Evolutionary conservation across 257 asterid genomes (phyloP).

Genomic region (Penstemon barbatus): DNA sequence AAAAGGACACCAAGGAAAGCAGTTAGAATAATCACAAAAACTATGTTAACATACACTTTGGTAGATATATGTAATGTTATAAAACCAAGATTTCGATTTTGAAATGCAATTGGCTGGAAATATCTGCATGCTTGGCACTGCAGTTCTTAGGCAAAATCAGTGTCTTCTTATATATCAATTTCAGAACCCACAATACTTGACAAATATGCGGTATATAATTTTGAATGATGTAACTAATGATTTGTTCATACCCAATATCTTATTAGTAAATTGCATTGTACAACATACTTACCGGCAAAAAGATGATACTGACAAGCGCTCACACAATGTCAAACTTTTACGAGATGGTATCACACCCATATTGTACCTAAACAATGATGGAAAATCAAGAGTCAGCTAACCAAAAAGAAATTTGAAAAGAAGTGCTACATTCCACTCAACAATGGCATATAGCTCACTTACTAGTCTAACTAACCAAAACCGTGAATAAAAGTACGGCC

Average conservation of each 20-base stretch:
- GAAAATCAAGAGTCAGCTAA: slow-evolving; percentile 10
- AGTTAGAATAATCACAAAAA: neutral
- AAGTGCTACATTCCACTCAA: neutral
- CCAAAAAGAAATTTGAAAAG: neutral
- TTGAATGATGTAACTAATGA: neutral
- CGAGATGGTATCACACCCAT: slow-evolving; percentile 89
- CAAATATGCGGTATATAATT: neutral
- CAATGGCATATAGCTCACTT: neutral
- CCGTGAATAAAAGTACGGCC: neutral
- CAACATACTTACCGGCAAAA: slow-evolving; percentile 68
- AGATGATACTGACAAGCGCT: slow-evolving; percentile 73
- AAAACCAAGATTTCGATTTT: neutral
- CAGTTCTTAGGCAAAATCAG: neutral
- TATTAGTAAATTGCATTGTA: slow-evolving; percentile 16
- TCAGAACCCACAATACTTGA: neutral
- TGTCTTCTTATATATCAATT: neutral
- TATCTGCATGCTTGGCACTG: neutral
- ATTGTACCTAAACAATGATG: slow-evolving; percentile 60
- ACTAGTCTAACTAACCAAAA: neutral
- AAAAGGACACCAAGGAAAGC: neutral
- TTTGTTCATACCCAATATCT: neutral
- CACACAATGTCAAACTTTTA: slow-evolving; percentile 84
- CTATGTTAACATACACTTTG: neutral
- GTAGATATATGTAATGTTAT: neutral
- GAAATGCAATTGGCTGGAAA: neutral